These are phyloP conservation scores for Przewalskia tangutica DNA, from an alignment of 257 asterid genomes.

Conservation along the genomic window DNA sequence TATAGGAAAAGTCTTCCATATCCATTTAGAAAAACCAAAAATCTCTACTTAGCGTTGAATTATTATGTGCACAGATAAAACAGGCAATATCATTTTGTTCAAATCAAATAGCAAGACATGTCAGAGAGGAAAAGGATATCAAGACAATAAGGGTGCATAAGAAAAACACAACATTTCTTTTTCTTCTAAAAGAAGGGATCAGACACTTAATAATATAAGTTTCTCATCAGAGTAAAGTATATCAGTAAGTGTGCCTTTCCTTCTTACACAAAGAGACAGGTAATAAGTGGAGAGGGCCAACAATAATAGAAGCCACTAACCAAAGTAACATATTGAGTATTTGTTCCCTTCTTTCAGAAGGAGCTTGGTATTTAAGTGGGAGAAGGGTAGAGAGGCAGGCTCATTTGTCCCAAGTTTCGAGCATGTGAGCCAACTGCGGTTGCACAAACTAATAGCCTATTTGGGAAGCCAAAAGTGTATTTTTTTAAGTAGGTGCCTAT, in stretches of 20 bases:
- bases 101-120: neutral
- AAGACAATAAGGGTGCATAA: neutral
- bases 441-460: neutral
- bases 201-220: neutral
- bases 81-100: neutral
- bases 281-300: neutral
- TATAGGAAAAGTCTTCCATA: neutral
- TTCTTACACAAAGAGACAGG: neutral
- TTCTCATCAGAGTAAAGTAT: neutral
- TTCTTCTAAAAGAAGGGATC: neutral
- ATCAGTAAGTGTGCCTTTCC: neutral
- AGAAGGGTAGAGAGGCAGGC: neutral
- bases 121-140: neutral
- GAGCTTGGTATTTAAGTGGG: neutral
- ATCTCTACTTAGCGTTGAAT: neutral
- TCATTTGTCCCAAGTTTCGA: neutral
- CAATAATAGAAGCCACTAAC: neutral
- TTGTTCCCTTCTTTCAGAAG: neutral
- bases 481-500: neutral
- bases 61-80: neutral
- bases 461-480: neutral
- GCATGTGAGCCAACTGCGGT: neutral
- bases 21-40: neutral
- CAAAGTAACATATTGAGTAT: neutral
- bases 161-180: neutral